These are phyloP conservation scores for Suillus hirtellus DNA, from an alignment of 768 basidiomycete genomes.

Conservation along the genomic window DNA sequence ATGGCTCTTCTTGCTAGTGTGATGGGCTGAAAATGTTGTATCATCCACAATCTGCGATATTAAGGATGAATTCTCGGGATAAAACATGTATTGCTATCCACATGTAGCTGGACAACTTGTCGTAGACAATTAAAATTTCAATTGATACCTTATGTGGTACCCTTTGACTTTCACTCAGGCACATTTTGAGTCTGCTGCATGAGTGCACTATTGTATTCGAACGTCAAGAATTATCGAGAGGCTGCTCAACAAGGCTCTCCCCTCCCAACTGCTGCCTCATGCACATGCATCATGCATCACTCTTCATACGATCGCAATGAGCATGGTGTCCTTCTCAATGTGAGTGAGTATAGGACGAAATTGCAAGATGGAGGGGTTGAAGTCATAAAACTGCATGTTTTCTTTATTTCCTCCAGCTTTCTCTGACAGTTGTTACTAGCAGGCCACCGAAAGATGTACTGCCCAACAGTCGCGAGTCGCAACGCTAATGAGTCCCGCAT, in stretches of 20 bases:
- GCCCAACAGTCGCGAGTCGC: background rate
- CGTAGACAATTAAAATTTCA: no score
- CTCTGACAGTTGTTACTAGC: background rate
- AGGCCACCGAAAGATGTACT: background rate
- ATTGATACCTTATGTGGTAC: no score
- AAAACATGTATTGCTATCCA: background rate
- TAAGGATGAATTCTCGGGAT: background rate
- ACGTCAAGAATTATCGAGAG: no score
- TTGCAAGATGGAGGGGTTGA: background rate
- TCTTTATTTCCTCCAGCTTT: background rate
- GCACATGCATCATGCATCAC: background rate
- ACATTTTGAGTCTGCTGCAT: no score
- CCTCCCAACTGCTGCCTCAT: no score
- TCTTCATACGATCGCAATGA: background rate
- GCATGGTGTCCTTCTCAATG: background rate
- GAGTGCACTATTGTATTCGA: no score
- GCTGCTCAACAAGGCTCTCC: no score
- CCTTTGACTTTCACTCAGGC: no score
- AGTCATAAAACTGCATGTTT: conserved; percentile 4
- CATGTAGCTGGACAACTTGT: background rate
- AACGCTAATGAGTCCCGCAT: background rate
- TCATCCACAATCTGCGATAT: background rate
- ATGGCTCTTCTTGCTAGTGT: conserved; percentile 82
- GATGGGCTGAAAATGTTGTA: conserved; percentile 33
- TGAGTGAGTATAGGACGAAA: background rate